Conservation (phyloP, 2,329 filamentous ascomycete species). For the Hysterium pulicare region DNA sequence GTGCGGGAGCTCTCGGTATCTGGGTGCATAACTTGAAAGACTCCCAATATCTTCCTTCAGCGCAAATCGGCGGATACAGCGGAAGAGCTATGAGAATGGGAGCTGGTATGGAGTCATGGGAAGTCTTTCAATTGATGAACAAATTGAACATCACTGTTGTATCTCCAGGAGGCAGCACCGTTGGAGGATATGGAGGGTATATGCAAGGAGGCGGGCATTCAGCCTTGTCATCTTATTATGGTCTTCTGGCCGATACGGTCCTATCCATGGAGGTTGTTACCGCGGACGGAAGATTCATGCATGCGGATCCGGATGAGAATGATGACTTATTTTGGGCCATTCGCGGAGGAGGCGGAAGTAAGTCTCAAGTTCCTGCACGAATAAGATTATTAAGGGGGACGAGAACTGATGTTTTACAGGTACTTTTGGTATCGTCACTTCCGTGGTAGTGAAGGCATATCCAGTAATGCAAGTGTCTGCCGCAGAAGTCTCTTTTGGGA, state of each 20-base stretch:
- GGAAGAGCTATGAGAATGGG: constrained; percentile 25
- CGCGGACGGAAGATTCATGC: constrained; percentile 23
- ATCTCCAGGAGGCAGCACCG: constrained; percentile 32
- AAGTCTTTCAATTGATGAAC: constrained; percentile 20
- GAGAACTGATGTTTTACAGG: constrained; percentile 10
- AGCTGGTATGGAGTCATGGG: constrained; percentile 21
- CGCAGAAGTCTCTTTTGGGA: constrained; percentile 26
- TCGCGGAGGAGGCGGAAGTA: constrained; percentile 28
- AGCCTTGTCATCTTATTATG: constrained; percentile 46
- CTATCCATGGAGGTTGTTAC: constrained; percentile 24
- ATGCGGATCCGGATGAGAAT: constrained; percentile 19
- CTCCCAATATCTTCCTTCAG: constrained; percentile 21
- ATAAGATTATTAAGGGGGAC: not conserved
- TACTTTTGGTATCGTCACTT: constrained; percentile 28
- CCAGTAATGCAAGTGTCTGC: constrained; percentile 20
- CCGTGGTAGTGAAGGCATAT: constrained; percentile 25
- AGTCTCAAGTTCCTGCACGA: not conserved
- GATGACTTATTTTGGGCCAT: constrained; percentile 29
- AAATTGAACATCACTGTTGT: constrained; percentile 19
- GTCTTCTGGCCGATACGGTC: constrained; percentile 25
- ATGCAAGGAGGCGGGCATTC: constrained; percentile 52
- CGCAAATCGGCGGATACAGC: constrained; percentile 17
- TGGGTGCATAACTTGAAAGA: constrained; percentile 24
- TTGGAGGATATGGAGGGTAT: constrained; percentile 45
- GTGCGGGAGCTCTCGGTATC: constrained; percentile 25